Conservation (phyloP, 202 grass and related monocot genomes). For the Musa balbisiana region DNA sequence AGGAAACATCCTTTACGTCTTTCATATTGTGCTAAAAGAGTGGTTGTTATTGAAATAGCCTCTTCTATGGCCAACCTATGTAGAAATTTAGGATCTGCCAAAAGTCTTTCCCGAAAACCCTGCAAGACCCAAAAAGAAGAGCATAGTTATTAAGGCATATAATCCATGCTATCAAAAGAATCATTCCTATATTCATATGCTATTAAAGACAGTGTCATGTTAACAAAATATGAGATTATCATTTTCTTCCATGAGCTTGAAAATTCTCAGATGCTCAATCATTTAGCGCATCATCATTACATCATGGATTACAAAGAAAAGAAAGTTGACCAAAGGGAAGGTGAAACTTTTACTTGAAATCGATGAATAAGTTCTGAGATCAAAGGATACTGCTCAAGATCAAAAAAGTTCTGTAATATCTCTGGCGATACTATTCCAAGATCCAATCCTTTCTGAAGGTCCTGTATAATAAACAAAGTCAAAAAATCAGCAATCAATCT, state of each 20-base stretch:
- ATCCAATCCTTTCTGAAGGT: slow-evolving; percentile 96
- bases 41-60: slow-evolving; percentile 88
- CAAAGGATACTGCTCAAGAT: slow-evolving; percentile 89
- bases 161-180: slow-evolving; percentile 6
- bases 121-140: slow-evolving; percentile 28
- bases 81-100: slow-evolving; percentile 89
- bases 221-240: no score
- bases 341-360: slow-evolving; percentile 62
- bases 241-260: neutral
- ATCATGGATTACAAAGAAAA: neutral
- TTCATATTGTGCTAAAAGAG: slow-evolving; percentile 83
- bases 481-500: slow-evolving; percentile 13
- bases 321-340: neutral
- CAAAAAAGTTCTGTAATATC: slow-evolving; percentile 98
- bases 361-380: slow-evolving; percentile 71
- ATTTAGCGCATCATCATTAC: neutral
- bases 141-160: neutral
- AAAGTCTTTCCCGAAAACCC: slow-evolving; percentile 92
- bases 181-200: neutral
- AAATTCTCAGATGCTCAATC: neutral
- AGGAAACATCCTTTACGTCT: slow-evolving; percentile 79
- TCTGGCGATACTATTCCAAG: slow-evolving; percentile 90
- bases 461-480: slow-evolving; percentile 35
- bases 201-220: no score
- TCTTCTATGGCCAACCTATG: slow-evolving; percentile 92